A percentile compares a stretch with the other conserved stretches of the same genome.
phyloP scores from a whole-genome alignment of 306 rosid species.

The Vicia villosa region DNA sequence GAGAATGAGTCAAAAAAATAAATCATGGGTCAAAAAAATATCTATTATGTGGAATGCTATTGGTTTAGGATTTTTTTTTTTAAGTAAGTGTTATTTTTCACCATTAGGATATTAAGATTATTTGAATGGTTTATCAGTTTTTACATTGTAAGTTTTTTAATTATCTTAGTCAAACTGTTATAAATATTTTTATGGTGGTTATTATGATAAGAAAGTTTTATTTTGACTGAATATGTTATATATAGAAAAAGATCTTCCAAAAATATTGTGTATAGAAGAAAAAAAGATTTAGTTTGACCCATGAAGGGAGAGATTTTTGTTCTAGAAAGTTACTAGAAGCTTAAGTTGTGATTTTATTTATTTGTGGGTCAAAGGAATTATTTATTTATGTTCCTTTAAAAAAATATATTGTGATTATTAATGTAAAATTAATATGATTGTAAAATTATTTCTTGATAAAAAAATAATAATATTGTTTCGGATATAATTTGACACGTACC shows the following conservation, averaged over 20 bases:
- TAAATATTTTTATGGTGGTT: not conserved
- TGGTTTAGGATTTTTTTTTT: not conserved
- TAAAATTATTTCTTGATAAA: too few relatives aligned
- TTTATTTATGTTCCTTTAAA: not conserved
- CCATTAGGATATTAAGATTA: not conserved
- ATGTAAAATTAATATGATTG: not conserved
- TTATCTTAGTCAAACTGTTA: constrained; percentile 21
- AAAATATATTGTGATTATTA: not conserved
- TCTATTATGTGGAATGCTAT: not conserved
- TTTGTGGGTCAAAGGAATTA: too few relatives aligned
- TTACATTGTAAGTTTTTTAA: not conserved
- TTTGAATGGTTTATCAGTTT: not conserved
- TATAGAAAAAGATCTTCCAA: not conserved
- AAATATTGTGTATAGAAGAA: not conserved
- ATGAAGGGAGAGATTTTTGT: not conserved
- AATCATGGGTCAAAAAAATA: too few relatives aligned
- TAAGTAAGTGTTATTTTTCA: not conserved
- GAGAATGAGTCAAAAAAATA: not conserved
- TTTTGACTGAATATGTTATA: constrained; percentile 15
- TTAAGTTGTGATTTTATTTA: not conserved
- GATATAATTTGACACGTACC: too few relatives aligned
- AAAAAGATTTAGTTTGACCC: not conserved
- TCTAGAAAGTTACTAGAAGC: not conserved
- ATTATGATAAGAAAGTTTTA: not conserved
- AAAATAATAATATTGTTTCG: too few relatives aligned